Evolutionary conservation across 768 basidiomycete genomes (phyloP), one percentile per base, ranked within the genome.

Genomic region (Suillus hirtellus): DNA sequence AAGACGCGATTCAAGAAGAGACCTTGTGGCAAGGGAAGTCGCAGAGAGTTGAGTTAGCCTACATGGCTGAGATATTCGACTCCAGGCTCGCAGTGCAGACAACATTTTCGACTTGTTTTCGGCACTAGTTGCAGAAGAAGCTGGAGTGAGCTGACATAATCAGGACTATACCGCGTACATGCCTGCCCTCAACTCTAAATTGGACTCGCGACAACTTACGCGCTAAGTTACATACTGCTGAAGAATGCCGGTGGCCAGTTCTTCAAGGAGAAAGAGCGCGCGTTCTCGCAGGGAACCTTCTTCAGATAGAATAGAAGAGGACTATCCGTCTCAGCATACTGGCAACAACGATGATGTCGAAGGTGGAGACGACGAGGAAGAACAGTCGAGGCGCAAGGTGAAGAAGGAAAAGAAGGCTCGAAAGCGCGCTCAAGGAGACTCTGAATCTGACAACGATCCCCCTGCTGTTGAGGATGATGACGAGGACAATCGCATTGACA

Each of bases 291-390:
- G 80, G 21, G 83, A 80, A 61, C 80, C 80, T 4, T 82, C 84
- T 14, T 83, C 83, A 31, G 88, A 89, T 60, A 61, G 70, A 49
- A 88, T 88, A 43, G 88, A 89, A 70, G 86, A 84, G 47, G 84
- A 80, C 5, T 73, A 67, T 34, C 71, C 71, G 50, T 80, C 79
- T 0, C 82, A 80, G 63, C 67, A 54, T 17, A 27, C 17, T 42
- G 65, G 63, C 46, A 73, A 69, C 6, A 73, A 73, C 5, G 83
- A 80, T 17, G 85, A 84, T 47, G 84, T 83, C 40, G 72, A 73
- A 59, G 66, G 70, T 34, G 66, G 67, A 21, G 71, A 70, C 19
- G 79, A 80, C 2, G 79, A 78, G 49, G 81, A 82, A 53, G 72
- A 76, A 14, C 79, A 80, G 46, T 73, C 73, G 31, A 79, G 73